Conservation (phyloP, 129 eudicot species). For the Artemisia tridentata region DNA sequence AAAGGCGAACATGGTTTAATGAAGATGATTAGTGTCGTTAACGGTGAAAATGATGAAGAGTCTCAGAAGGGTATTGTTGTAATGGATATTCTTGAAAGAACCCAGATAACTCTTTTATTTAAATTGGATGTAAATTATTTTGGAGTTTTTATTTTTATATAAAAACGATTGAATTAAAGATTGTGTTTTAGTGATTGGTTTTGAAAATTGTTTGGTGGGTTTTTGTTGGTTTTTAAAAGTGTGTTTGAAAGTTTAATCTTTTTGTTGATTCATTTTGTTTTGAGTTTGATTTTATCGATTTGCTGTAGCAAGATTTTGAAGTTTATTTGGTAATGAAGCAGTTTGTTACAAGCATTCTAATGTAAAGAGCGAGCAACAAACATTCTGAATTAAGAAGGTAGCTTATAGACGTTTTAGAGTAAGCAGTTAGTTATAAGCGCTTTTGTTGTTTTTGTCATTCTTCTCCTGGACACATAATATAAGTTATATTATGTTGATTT, state of each 20-base stretch:
- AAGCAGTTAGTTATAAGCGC: too few species aligned
- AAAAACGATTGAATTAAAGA: not conserved
- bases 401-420: too few species aligned
- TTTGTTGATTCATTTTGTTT: not conserved
- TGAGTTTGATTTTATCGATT: not conserved
- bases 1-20: not conserved
- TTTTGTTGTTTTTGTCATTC: too few species aligned
- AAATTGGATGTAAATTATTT: slow-evolving; percentile 40
- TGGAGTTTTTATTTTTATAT: not conserved
- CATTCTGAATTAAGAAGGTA: too few species aligned
- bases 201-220: not conserved
- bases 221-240: slow-evolving; percentile 2
- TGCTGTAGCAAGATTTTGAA: too few species aligned
- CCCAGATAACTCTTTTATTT: slow-evolving; percentile 36
- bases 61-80: slow-evolving; percentile 35
- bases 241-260: slow-evolving; percentile 5
- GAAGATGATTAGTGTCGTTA: slow-evolving; percentile 13
- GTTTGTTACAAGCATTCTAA: too few species aligned
- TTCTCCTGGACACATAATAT: too few species aligned
- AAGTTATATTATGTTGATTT: too few species aligned
- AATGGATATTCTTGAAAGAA: slow-evolving; percentile 48
- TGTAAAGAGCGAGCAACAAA: too few species aligned
- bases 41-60: slow-evolving; percentile 27
- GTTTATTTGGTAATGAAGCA: too few species aligned
- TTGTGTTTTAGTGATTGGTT: slow-evolving; percentile 12